phyloP scores from a whole-genome alignment of 2,329 filamentous ascomycete species.

The Hypoxylon sp. region DNA sequence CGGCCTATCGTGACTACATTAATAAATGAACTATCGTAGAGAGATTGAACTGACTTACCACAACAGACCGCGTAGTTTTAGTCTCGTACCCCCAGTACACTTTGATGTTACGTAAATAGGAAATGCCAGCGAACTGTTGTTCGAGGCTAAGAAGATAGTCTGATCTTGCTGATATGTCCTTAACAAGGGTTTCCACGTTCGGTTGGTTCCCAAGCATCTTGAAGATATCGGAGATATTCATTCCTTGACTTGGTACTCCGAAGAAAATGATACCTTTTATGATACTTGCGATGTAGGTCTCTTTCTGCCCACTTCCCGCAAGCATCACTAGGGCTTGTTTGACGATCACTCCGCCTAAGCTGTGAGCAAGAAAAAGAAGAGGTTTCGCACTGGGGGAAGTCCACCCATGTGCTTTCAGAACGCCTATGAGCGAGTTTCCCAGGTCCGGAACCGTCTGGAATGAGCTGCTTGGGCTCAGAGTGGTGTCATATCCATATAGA shows the following conservation, averaged over 20 bases:
- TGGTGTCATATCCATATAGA: conserved; percentile 12
- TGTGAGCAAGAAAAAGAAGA: conserved; percentile 11
- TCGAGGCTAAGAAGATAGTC: conserved; percentile 1
- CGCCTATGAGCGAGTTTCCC: background rate
- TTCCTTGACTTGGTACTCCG: conserved; percentile 10
- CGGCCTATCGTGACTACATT: background rate
- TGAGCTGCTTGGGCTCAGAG: background rate
- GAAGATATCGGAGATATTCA: conserved; percentile 6
- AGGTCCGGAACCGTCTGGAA: conserved; percentile 4
- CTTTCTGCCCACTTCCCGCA: background rate
- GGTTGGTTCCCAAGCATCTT: background rate
- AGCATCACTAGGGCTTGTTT: conserved; percentile 6
- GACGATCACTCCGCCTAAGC: conserved; percentile 6
- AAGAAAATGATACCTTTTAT: conserved; percentile 7
- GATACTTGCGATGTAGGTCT: background rate
- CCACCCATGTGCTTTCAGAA: background rate
- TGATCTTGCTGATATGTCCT: background rate
- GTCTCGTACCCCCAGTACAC: conserved; percentile 16
- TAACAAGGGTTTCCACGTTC: conserved; percentile 1
- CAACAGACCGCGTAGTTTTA: conserved; percentile 1
- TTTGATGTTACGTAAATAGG: conserved; percentile 4
- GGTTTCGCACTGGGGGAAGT: conserved; percentile 1
- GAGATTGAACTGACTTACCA: background rate
- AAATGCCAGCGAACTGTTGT: conserved; percentile 1
- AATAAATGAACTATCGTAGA: background rate